Conservation (phyloP, 2,329 filamentous ascomycete genomes). For the Ophiocordyceps unilateralis region DNA sequence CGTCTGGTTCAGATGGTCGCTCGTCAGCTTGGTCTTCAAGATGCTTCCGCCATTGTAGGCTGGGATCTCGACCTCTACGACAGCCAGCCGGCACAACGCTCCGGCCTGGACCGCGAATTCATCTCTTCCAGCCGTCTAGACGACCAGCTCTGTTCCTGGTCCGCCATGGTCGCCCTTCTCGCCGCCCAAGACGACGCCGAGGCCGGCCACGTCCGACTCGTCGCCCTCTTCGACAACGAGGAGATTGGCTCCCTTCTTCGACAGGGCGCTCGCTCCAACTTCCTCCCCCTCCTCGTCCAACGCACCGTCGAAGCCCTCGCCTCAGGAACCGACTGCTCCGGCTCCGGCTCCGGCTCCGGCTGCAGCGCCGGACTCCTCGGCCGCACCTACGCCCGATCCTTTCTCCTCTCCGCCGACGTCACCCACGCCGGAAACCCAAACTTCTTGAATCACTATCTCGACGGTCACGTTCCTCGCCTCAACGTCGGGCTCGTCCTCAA, state of each 20-base stretch:
- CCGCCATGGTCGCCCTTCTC: conserved; percentile 70
- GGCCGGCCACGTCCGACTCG: conserved; percentile 65
- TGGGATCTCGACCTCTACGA: conserved; percentile 98
- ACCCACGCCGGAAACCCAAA: conserved; percentile 92
- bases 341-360: conserved; percentile 11
- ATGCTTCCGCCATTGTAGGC: conserved; percentile 64
- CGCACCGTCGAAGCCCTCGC: conserved; percentile 54
- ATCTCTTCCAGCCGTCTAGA: conserved; percentile 93
- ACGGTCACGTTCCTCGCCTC: conserved; percentile 70
- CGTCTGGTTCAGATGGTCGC: conserved; percentile 72
- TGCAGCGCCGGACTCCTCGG: conserved; percentile 48
- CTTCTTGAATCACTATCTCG: conserved; percentile 68
- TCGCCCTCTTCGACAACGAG: conserved; percentile 92
- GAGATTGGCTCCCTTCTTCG: conserved; percentile 85
- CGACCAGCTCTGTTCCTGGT: conserved; percentile 93
- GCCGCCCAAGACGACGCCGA: conserved; percentile 35
- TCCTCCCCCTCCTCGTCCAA: conserved; percentile 66
- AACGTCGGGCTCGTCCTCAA: conserved; percentile 75
- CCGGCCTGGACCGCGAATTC: conserved; percentile 79
- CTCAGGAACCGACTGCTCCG: background rate
- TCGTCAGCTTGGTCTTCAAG: conserved; percentile 52
- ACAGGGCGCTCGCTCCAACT: conserved; percentile 80
- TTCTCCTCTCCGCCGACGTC: conserved; percentile 84
- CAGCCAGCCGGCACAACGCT: conserved; percentile 64
- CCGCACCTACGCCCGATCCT: conserved; percentile 79